Evolutionary conservation across 2,329 filamentous ascomycete genomes (phyloP), one percentile per base, ranked within the genome.

Genomic region (Nigrospora osmanthi): DNA sequence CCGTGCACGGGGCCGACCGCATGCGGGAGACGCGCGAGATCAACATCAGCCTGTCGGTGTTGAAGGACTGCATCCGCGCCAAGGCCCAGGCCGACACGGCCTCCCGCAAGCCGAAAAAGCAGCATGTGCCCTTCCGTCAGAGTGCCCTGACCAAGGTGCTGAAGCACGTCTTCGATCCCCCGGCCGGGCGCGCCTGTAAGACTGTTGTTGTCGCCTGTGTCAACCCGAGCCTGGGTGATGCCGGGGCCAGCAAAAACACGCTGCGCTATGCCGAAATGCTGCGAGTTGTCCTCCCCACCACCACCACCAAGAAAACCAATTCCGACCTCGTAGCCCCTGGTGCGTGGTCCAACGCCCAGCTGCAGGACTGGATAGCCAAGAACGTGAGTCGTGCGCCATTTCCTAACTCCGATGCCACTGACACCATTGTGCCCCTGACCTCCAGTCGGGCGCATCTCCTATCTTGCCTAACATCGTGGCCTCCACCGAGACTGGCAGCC

Each of bases 1-100:
- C 55, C 0, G 49, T 49, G 4, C 70, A 75, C 52, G 61, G 60
- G 3, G 54, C 63, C 2, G 64, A 67, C 28, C 68, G 71, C 7
- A 71, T 73, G 62, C 63, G 64, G 35, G 71, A 74, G 52, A 62
- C 69, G 4, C 59, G 63, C 12, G 66, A 73, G 53, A 74, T 75
- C 58, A 74, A 74, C 51, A 63, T 58, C 10, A 73, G 70, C 47
- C 61, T 75, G 0, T 73, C 71, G 0, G 63, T 70, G 0, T 62
- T 77, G 3, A 76, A 76, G 47, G 73, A 76, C 50, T 76, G 72
- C 46, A 76, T 77, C 41, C 66, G 72, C 1, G 69, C 66, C 2
- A 66, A 67, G 35, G 66, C 67, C 1, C 54, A 63, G 32, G 51
- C 61, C 0, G 65, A 72, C 37, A 55, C 56, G 7, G 40, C 52